Evolutionary conservation across 805 yeast genomes (phyloP), one percentile per base, ranked within the genome.

Genomic region (Helenozyma baotianmanensis): DNA sequence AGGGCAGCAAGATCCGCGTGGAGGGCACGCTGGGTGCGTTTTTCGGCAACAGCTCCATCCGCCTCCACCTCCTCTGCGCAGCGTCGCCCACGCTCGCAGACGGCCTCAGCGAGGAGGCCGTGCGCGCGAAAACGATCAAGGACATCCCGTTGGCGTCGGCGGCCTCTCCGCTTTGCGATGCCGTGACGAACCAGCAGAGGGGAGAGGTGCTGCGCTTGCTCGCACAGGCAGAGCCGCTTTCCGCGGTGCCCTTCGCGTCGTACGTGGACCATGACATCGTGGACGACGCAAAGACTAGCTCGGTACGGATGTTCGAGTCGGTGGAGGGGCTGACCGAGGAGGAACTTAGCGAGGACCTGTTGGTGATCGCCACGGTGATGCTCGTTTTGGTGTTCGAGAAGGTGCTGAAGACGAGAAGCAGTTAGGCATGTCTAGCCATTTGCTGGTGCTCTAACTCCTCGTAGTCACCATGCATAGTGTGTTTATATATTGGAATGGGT

Each of bases 381-480:
- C 40, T 58, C 30, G 53, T 55, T 7, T 47, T 60, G 36, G 37
- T 60, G 21, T 65, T 58, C 29, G 64, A 55, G 41, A 65, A 60
- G 36, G 40, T 43, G 12, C 45, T 61, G 32, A 60, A 60, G 42
- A 56, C 55, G 45, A 45, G 54, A 36, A 65, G 66, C 1, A 53
- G 48, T 17, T 56, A 52, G 35, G 50, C n/a, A n/a, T n/a, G n/a
- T n/a, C n/a, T n/a, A n/a, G n/a, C n/a, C n/a, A n/a, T n/a, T n/a
- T n/a, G n/a, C n/a, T n/a, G n/a, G n/a, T n/a, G n/a, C n/a, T n/a
- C n/a, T n/a, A n/a, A n/a, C n/a, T n/a, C n/a, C n/a, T n/a, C n/a
- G n/a, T n/a, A n/a, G n/a, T n/a, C n/a, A n/a, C n/a, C n/a, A n/a
- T n/a, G n/a, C n/a, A n/a, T n/a, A n/a, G n/a, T n/a, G n/a, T n/a